Conservation (phyloP, 2,329 filamentous ascomycete genomes). For the Aspergillus sp. region DNA sequence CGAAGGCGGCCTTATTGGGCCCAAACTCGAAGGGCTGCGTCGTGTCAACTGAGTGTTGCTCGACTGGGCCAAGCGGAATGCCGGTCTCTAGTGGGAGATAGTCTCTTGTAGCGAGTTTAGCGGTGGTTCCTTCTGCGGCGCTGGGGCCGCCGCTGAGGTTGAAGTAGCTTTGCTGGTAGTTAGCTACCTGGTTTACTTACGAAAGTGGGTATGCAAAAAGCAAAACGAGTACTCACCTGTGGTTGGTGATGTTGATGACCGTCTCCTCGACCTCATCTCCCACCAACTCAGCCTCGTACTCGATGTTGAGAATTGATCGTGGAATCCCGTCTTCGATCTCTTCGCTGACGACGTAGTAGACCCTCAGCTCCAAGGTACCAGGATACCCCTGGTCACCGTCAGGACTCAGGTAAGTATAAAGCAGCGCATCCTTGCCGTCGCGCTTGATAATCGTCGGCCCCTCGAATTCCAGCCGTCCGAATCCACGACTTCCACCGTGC, state of each 20-base stretch:
- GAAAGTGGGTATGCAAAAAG: neutral
- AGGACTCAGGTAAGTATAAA: slow-evolving; percentile 65
- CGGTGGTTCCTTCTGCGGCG: slow-evolving; percentile 60
- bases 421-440: slow-evolving; percentile 64
- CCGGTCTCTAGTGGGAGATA: slow-evolving; percentile 75
- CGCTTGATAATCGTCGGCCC: slow-evolving; percentile 57
- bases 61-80: slow-evolving; percentile 71
- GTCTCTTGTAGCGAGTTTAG: slow-evolving; percentile 57
- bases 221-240: slow-evolving; percentile 62
- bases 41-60: slow-evolving; percentile 62
- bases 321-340: slow-evolving; percentile 61
- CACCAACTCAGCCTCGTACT: slow-evolving; percentile 84
- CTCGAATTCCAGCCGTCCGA: slow-evolving; percentile 45
- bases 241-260: slow-evolving; percentile 89
- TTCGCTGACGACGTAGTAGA: slow-evolving; percentile 76
- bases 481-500: slow-evolving; percentile 72
- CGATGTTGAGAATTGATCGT: slow-evolving; percentile 73
- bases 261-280: slow-evolving; percentile 81
- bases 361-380: slow-evolving; percentile 73
- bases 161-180: slow-evolving; percentile 56
- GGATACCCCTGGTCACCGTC: slow-evolving; percentile 91
- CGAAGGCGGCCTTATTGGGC: slow-evolving; percentile 70
- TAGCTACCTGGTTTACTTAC: neutral
- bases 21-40: slow-evolving; percentile 71
- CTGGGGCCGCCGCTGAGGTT: slow-evolving; percentile 61